Percentiles rank a stretch among this genome's conserved stretches.
Evolutionary conservation across 352 stramenopile species (phyloP).

Genomic region (Globisporangium middletonii): DNA sequence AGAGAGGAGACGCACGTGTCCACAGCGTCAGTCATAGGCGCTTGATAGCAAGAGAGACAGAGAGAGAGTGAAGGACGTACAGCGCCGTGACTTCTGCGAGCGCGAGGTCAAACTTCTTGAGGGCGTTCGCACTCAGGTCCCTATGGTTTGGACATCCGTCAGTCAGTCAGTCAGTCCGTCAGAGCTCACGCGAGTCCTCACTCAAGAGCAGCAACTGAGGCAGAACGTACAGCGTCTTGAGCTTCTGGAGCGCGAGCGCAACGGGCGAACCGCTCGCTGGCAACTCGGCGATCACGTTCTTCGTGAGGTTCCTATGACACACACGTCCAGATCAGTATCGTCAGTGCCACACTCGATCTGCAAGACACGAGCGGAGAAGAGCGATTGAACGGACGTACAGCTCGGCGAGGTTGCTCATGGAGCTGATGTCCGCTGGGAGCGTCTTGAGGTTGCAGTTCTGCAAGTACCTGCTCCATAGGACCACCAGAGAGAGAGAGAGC

Average conservation of each 20-base stretch:
- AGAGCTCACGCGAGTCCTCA: background rate
- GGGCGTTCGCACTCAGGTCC: conserved; percentile 39
- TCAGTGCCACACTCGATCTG: background rate
- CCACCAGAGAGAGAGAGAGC: background rate
- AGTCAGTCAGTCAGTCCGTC: background rate
- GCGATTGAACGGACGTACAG: conserved; percentile 26
- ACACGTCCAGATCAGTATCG: background rate
- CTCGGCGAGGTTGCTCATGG: conserved; percentile 42
- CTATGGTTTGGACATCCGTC: conserved; percentile 14
- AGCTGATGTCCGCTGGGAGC: conserved; percentile 38
- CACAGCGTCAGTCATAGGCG: background rate
- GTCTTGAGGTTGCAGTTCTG: conserved; percentile 63
- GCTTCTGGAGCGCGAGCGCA: conserved; percentile 27
- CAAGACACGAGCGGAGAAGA: background rate
- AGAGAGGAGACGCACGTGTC: background rate
- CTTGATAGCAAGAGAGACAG: background rate
- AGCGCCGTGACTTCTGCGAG: conserved; percentile 35
- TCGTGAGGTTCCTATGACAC: conserved; percentile 38
- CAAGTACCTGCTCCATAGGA: conserved; percentile 28
- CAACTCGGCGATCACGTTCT: conserved; percentile 44
- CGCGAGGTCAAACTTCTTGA: conserved; percentile 32
- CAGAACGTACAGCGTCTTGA: conserved; percentile 35
- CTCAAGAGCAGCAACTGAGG: no score
- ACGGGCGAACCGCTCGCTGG: conserved; percentile 29
- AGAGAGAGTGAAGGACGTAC: conserved; percentile 10